Conservation (phyloP, 345 rosid genomes). For the Populus tremula region DNA sequence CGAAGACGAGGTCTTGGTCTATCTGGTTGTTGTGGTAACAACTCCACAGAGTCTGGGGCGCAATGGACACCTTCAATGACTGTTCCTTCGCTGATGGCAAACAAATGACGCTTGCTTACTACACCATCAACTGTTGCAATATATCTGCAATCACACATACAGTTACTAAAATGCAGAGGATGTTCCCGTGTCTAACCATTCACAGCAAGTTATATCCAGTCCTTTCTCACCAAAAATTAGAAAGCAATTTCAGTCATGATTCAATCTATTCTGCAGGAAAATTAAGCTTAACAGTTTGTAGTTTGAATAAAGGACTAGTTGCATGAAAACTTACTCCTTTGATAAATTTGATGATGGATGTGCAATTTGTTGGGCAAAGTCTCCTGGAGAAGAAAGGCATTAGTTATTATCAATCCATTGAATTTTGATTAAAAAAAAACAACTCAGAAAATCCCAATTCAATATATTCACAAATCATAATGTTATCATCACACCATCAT, state of each 20-base stretch:
- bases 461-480: background rate
- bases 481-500: slow-evolving; percentile 54
- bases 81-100: slow-evolving; percentile 71
- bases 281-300: background rate
- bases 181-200: background rate
- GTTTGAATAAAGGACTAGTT: background rate
- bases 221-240: background rate
- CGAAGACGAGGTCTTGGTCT: slow-evolving; percentile 67
- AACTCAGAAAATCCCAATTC: background rate
- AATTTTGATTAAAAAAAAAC: background rate
- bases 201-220: background rate
- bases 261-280: background rate
- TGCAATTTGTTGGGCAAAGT: slow-evolving; percentile 78
- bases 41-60: slow-evolving; percentile 83
- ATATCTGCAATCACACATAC: slow-evolving; percentile 47
- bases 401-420: slow-evolving; percentile 2
- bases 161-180: background rate
- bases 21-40: slow-evolving; percentile 74
- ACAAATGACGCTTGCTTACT: slow-evolving; percentile 61
- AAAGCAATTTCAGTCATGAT: background rate
- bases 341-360: slow-evolving; percentile 85
- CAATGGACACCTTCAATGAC: slow-evolving; percentile 72
- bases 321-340: slow-evolving; percentile 62
- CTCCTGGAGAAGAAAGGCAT: slow-evolving; percentile 47
- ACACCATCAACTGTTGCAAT: slow-evolving; percentile 69